Conservation (phyloP, 805 yeast genomes). For the Myxozyma neotropica region DNA sequence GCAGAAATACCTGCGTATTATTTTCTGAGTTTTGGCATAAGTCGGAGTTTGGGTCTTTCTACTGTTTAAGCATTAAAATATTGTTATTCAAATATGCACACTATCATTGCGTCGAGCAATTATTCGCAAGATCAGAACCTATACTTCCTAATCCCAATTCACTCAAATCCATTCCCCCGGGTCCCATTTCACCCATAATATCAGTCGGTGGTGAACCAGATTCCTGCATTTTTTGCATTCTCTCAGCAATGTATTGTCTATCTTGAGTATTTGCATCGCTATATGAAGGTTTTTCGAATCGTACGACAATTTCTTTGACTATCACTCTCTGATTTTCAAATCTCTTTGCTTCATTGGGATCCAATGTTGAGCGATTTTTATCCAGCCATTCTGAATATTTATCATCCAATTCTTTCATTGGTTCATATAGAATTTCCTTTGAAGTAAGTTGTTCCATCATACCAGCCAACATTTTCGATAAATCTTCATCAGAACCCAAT, state of each 20-base stretch:
- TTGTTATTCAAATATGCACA: too few relatives aligned
- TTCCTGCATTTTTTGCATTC: slow-evolving; percentile 64
- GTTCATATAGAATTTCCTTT: slow-evolving; percentile 84
- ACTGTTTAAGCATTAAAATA: too few relatives aligned
- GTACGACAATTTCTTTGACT: slow-evolving; percentile 60
- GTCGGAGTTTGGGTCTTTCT: too few relatives aligned
- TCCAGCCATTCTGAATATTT: slow-evolving; percentile 74
- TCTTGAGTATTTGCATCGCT: slow-evolving; percentile 50
- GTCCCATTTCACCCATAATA: slow-evolving; percentile 59
- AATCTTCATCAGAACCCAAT: slow-evolving; percentile 56
- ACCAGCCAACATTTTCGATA: slow-evolving; percentile 64
- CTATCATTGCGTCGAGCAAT: slow-evolving; percentile 3
- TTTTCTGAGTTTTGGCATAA: too few relatives aligned
- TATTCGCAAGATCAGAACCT: neutral
- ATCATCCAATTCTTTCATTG: slow-evolving; percentile 74
- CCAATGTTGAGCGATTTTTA: slow-evolving; percentile 51
- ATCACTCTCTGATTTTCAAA: slow-evolving; percentile 65
- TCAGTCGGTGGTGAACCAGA: slow-evolving; percentile 82
- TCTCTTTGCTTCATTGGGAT: slow-evolving; percentile 52
- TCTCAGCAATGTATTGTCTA: slow-evolving; percentile 56
- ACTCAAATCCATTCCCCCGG: slow-evolving; percentile 16
- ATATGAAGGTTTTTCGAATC: slow-evolving; percentile 69
- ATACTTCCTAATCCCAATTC: slow-evolving; percentile 7
- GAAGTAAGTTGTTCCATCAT: slow-evolving; percentile 82
- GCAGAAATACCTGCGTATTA: too few relatives aligned